Evolutionary conservation across 2,329 filamentous ascomycete genomes (phyloP).

Genomic region (Mollisia scopiformis): DNA sequence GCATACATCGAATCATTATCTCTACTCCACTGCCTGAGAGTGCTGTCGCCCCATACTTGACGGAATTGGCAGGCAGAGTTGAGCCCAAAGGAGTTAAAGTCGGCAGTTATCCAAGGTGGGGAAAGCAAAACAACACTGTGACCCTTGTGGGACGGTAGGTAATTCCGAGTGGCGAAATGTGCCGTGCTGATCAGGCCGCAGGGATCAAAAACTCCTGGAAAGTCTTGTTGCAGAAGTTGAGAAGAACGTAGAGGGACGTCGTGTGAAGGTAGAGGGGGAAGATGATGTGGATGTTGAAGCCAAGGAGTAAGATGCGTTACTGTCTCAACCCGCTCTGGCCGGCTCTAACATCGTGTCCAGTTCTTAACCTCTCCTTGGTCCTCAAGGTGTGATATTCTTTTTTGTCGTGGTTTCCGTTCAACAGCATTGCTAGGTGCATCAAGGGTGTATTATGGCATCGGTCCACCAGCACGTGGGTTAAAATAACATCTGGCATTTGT

Average conservation of each 20-base stretch:
- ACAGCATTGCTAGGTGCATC: constrained; percentile 3
- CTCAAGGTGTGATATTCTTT: not conserved
- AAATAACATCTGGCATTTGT: not conserved
- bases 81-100: constrained; percentile 84
- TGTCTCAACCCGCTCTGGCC: not conserved
- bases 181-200: constrained; percentile 32
- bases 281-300: constrained; percentile 50
- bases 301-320: constrained; percentile 15
- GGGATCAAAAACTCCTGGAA: constrained; percentile 77
- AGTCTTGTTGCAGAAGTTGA: constrained; percentile 78
- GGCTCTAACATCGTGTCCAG: constrained; percentile 9
- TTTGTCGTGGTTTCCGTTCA: not conserved
- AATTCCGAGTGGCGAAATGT: not conserved
- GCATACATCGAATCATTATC: constrained; percentile 77
- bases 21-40: constrained; percentile 90
- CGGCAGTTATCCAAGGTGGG: constrained; percentile 93
- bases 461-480: not conserved
- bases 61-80: constrained; percentile 74
- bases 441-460: not conserved
- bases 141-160: constrained; percentile 73
- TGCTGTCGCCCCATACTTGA: constrained; percentile 79
- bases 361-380: constrained; percentile 4
- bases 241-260: constrained; percentile 72
- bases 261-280: constrained; percentile 73
- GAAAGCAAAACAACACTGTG: constrained; percentile 84